A percentile compares a stretch with the other conserved stretches of the same genome.
Conservation (phyloP, 306 rosid species). For the Betula pendula region DNA sequence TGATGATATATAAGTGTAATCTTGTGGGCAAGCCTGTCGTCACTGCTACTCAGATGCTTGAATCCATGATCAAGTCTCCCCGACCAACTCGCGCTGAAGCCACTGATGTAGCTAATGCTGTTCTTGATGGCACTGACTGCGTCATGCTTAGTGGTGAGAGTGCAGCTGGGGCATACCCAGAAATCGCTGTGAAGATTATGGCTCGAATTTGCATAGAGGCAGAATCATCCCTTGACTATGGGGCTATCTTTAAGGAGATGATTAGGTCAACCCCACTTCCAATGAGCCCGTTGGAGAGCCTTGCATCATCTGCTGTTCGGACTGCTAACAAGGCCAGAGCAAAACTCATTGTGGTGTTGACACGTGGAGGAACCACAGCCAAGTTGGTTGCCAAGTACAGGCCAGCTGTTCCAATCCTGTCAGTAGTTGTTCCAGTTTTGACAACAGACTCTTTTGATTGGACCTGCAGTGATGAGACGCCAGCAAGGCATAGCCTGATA, state of each 20-base stretch:
- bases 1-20: conserved; percentile 98
- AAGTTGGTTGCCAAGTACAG: conserved; percentile 90
- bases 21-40: conserved; percentile 95
- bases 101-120: conserved; percentile 93
- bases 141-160: conserved; percentile 99
- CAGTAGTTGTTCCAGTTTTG: conserved; percentile 91
- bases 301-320: conserved; percentile 93
- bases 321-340: conserved; percentile 92
- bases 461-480: conserved; percentile 88
- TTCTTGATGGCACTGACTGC: conserved; percentile 94
- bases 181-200: conserved; percentile 90
- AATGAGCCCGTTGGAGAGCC: conserved; percentile 97
- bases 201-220: conserved; percentile 90
- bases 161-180: conserved; percentile 96
- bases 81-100: conserved; percentile 98
- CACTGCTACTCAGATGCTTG: conserved; percentile 98
- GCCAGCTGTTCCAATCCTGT: conserved; percentile 93
- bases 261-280: conserved; percentile 92
- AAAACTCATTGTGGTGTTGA: conserved; percentile 81
- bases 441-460: conserved; percentile 88
- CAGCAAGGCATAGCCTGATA: conserved; percentile 92
- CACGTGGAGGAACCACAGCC: conserved; percentile 90
- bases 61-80: conserved; percentile 95
- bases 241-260: conserved; percentile 93
- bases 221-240: conserved; percentile 88